Conservation (phyloP, 768 basidiomycete species). For the Mycena chlorophos region DNA sequence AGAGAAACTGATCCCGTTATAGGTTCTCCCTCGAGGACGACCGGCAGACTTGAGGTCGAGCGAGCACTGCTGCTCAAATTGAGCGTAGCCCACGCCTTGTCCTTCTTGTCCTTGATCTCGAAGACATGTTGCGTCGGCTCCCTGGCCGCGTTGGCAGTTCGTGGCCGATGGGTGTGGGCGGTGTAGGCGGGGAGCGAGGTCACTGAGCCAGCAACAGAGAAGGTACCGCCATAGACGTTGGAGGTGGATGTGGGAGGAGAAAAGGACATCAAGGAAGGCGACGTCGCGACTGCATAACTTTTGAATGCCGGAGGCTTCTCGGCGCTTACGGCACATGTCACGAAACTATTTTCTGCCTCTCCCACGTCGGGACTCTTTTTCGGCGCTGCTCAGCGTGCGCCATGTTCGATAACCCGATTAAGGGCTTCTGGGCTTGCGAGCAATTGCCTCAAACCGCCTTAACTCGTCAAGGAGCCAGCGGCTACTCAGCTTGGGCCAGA, state of each 20-base stretch:
- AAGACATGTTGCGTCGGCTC: conserved; percentile 18
- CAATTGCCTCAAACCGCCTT: no score
- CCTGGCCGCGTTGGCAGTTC: conserved; percentile 12
- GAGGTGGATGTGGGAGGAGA: conserved; percentile 10
- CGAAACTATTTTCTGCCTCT: no score
- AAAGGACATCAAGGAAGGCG: not conserved
- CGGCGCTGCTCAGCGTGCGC: no score
- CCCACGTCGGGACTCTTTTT: no score
- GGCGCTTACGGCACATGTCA: no score
- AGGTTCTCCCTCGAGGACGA: conserved; percentile 16
- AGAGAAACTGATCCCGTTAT: conserved; percentile 13
- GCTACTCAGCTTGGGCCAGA: no score
- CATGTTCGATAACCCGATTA: no score
- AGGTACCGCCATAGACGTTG: conserved; percentile 14
- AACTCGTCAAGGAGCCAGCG: no score
- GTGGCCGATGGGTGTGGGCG: conserved; percentile 9
- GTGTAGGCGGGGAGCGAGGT: conserved; percentile 19
- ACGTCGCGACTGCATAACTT: not conserved
- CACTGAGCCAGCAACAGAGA: conserved; percentile 12
- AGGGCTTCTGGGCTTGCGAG: no score
- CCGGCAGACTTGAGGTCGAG: conserved; percentile 6
- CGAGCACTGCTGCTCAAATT: conserved; percentile 16
- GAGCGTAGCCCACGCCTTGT: conserved; percentile 21
- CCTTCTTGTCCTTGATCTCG: conserved; percentile 21
- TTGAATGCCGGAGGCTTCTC: no score